Conservation (phyloP, 164 flowering plant species). For the Cinnamomum chago region DNA sequence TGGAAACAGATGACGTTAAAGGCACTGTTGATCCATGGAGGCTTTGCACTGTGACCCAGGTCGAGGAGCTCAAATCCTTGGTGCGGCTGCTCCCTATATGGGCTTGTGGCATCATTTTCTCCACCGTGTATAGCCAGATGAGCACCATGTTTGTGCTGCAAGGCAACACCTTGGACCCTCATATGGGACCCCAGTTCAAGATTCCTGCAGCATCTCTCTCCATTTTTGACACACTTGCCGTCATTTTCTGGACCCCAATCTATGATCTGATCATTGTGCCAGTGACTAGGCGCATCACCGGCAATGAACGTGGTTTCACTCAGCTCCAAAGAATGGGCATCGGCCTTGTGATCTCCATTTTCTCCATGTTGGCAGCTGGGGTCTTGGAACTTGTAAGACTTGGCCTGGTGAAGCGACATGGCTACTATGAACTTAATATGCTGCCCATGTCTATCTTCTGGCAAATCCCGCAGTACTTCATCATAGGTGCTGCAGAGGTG, state of each 20-base stretch:
- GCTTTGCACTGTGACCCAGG: constrained; percentile 42
- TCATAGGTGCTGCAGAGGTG: constrained; percentile 50
- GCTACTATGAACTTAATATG: constrained; percentile 25
- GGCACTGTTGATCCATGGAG: constrained; percentile 29
- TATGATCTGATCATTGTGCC: constrained; percentile 28
- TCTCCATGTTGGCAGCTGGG: constrained; percentile 35
- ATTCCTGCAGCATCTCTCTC: constrained; percentile 47
- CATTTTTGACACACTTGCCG: constrained; percentile 35
- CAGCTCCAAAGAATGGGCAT: constrained; percentile 43
- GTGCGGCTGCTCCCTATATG: constrained; percentile 38
- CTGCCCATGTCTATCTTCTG: constrained; percentile 34
- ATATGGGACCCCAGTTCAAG: constrained; percentile 26
- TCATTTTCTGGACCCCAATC: constrained; percentile 35
- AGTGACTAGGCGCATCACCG: constrained; percentile 21
- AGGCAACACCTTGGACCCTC: constrained; percentile 39
- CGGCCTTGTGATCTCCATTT: constrained; percentile 33
- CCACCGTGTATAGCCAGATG: constrained; percentile 41
- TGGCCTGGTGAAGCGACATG: constrained; percentile 20
- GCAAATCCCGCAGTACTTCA: constrained; percentile 52
- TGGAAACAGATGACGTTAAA: constrained; percentile 18
- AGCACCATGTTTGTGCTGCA: constrained; percentile 41
- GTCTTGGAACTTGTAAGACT: constrained; percentile 30
- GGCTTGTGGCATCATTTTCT: constrained; percentile 37
- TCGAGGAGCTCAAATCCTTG: constrained; percentile 37
- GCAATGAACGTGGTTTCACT: constrained; percentile 30